phyloP scores from a whole-genome alignment of 495 filamentous ascomycete genomes.

The Neurospora africana region DNA sequence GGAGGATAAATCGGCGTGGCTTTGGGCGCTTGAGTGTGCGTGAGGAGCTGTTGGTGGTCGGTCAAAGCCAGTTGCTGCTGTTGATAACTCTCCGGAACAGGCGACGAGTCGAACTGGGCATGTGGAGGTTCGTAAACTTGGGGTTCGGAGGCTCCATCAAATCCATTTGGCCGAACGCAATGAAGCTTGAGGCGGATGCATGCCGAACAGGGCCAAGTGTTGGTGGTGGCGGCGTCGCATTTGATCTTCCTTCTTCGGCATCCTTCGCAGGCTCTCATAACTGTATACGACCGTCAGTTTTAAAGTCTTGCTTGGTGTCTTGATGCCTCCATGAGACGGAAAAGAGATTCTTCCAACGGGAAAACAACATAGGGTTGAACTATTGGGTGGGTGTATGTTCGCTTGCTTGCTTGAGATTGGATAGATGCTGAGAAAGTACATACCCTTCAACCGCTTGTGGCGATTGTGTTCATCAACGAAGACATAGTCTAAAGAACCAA shows the following conservation, averaged over 20 bases:
- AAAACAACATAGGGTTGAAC: neutral
- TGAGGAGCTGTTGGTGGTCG: conserved; percentile 28
- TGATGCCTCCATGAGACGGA: neutral
- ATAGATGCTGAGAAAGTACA: conserved; percentile 7
- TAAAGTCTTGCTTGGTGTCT: neutral
- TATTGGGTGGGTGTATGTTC: neutral
- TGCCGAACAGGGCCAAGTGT: conserved; percentile 95
- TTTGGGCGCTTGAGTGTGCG: conserved; percentile 26
- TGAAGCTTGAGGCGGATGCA: conserved; percentile 87
- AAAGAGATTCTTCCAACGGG: neutral
- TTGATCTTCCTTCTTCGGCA: conserved; percentile 88
- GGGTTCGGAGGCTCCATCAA: conserved; percentile 56
- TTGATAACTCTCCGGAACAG: conserved; percentile 46
- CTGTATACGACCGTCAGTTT: conserved; percentile 36
- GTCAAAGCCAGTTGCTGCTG: conserved; percentile 35
- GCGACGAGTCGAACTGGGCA: conserved; percentile 31
- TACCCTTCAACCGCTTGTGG: conserved; percentile 95
- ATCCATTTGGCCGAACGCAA: conserved; percentile 84
- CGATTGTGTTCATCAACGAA: conserved; percentile 99
- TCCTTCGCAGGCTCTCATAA: conserved; percentile 97
- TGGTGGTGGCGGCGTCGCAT: conserved; percentile 95
- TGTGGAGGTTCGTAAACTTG: conserved; percentile 37
- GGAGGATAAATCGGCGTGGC: conserved; percentile 26
- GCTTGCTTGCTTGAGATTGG: neutral
- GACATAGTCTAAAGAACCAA: conserved; percentile 69